Conservation (phyloP, 2,329 filamentous ascomycete genomes). For the Pestalotiopsis sp. region DNA sequence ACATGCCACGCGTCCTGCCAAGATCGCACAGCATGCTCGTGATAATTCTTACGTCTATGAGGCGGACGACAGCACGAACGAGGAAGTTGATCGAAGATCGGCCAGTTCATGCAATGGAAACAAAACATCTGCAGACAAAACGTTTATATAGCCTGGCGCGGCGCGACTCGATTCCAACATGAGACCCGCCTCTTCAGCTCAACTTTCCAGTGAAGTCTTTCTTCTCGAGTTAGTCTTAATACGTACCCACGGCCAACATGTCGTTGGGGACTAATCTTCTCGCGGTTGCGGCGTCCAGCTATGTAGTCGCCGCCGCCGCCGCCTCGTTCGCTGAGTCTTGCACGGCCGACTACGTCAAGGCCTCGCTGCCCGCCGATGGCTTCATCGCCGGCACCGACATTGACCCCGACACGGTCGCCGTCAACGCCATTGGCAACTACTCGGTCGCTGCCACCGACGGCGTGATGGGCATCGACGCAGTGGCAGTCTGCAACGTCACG, state of each 20-base stretch:
- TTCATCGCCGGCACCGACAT: constrained; percentile 2
- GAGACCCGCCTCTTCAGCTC: neutral
- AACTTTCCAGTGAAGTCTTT: neutral
- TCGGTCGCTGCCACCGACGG: neutral
- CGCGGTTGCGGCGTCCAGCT: neutral
- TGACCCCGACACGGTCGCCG: neutral
- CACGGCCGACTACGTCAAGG: constrained; percentile 1
- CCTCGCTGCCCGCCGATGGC: neutral
- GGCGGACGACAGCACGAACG: neutral
- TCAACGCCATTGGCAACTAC: constrained; percentile 4
- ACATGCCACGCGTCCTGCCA: neutral
- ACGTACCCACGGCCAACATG: neutral
- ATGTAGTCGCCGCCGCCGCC: neutral
- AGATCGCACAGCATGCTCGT: neutral
- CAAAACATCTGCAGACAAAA: neutral
- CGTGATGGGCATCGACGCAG: neutral
- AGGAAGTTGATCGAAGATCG: neutral
- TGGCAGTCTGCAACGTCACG: constrained; percentile 5
- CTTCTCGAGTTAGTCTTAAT: neutral
- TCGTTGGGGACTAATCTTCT: neutral
- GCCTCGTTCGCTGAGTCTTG: neutral
- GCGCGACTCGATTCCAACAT: neutral
- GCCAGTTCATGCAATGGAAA: neutral
- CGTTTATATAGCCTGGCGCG: neutral
- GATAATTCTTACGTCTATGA: neutral